These are phyloP conservation scores for Solanum chilense DNA, from an alignment of 257 asterid genomes.

Conservation along the genomic window DNA sequence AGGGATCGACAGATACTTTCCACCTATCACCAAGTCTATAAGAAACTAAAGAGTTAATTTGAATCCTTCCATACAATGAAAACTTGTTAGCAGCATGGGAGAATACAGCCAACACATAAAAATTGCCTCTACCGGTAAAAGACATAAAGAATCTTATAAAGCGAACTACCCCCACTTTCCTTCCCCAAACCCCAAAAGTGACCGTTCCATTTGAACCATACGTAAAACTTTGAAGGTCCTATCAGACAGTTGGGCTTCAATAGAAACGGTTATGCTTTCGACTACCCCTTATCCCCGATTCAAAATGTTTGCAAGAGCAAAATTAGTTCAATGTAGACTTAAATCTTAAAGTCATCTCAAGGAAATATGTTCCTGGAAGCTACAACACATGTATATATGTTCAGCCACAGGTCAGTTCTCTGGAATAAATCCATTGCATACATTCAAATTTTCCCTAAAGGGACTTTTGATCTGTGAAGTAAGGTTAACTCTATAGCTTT, in stretches of 20 bases:
- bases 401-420: neutral
- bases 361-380: neutral
- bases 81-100: neutral
- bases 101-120: neutral
- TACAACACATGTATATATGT: neutral
- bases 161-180: neutral
- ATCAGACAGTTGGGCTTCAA: neutral
- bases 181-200: neutral
- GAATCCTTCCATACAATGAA: neutral
- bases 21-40: neutral
- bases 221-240: neutral
- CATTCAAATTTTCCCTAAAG: neutral
- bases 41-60: neutral
- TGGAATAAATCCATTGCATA: neutral
- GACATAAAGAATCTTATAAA: neutral
- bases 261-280: neutral
- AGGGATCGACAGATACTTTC: neutral
- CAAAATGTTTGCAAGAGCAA: neutral
- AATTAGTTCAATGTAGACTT: neutral
- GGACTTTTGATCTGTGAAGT: neutral
- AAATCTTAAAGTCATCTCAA: neutral
- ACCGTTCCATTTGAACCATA: neutral
- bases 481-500: neutral
- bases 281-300: neutral
- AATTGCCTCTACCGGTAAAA: neutral